phyloP scores from a whole-genome alignment of 2,329 filamentous ascomycete genomes.

The Aspergillus puulaauensis region DNA sequence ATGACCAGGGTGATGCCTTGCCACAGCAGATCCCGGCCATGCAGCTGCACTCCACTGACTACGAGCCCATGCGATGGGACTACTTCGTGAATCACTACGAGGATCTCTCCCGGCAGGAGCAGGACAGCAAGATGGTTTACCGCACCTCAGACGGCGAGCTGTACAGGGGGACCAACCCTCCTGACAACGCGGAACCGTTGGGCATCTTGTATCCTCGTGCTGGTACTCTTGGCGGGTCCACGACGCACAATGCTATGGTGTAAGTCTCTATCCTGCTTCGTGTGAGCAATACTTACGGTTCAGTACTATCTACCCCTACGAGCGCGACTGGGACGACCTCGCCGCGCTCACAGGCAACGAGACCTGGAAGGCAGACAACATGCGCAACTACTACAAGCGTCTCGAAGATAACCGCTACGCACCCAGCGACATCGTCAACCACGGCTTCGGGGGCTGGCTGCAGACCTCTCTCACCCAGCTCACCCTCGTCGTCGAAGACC shows the following conservation, averaged over 20 bases:
- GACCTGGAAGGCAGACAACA: slow-evolving; percentile 58
- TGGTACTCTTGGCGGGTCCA: slow-evolving; percentile 58
- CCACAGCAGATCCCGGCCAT: slow-evolving; percentile 31
- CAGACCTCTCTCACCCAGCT: slow-evolving; percentile 36
- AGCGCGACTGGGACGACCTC: slow-evolving; percentile 61
- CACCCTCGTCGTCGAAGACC: slow-evolving; percentile 53
- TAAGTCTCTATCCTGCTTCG: background rate
- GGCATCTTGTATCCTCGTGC: slow-evolving; percentile 61
- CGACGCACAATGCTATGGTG: slow-evolving; percentile 62
- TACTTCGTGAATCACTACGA: slow-evolving; percentile 37
- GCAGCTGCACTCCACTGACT: slow-evolving; percentile 27
- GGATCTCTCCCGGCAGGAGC: slow-evolving; percentile 27
- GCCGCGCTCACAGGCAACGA: slow-evolving; percentile 59
- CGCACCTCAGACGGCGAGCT: slow-evolving; percentile 47
- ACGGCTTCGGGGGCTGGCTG: slow-evolving; percentile 38
- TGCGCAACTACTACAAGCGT: slow-evolving; percentile 57
- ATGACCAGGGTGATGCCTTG: slow-evolving; percentile 32
- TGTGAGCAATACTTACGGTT: background rate
- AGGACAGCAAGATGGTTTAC: slow-evolving; percentile 41
- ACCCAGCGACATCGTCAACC: slow-evolving; percentile 41
- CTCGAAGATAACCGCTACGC: slow-evolving; percentile 58
- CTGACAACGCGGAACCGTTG: slow-evolving; percentile 50
- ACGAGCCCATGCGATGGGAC: slow-evolving; percentile 32
- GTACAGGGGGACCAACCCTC: slow-evolving; percentile 56
- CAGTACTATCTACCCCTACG: slow-evolving; percentile 54